Evolutionary conservation across 768 basidiomycete genomes (phyloP), one percentile per base, ranked within the genome.

Genomic region (Agaricus subrufescens): DNA sequence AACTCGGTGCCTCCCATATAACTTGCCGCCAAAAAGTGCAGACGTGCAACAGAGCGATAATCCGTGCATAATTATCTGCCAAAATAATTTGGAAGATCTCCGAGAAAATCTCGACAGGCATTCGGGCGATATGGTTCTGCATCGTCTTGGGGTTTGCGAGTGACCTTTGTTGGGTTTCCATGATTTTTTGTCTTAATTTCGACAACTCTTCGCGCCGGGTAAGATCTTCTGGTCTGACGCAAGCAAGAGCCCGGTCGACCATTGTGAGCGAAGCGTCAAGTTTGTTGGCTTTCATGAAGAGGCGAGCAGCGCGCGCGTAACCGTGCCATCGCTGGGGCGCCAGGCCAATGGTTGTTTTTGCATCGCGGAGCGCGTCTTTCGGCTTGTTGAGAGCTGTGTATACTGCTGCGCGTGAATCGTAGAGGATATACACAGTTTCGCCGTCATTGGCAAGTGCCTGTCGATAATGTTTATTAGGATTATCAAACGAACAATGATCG

Each of bases 381-480:
- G 69, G 61, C 43, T 77, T 76, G 7, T 76, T 81, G 3, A 90
- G 76, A 60, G 79, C 85, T 63, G 87, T 82, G 62, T 85, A 78
- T 4, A 83, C 80, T 0, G 85, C 85, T 0, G 91, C 87, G 15
- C 92, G 83, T 29, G 87, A 89, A 62, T 94, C 92, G 58, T 83
- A 85, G 9, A 91, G 70, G 31, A 73, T 69, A 63, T 75, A 78
- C 46, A 74, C 69, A 12, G 68, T 67, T 12, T 72, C 71, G 10
- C 71, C 73, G 11, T 77, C 78, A 12, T 69, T 60, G 37, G 71
- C 67, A 29, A 83, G 71, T 11, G 86, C 83, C 86, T 90, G 60
- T 50, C 42, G 25, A 44, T 49, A 50, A 43, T 14, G 50, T 6
- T 46, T 34, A 23, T 15, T 58, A 3, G 23, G 56, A 26, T 26